Conservation (phyloP, 208 protist genomes). For the Trypanosoma caninum region DNA sequence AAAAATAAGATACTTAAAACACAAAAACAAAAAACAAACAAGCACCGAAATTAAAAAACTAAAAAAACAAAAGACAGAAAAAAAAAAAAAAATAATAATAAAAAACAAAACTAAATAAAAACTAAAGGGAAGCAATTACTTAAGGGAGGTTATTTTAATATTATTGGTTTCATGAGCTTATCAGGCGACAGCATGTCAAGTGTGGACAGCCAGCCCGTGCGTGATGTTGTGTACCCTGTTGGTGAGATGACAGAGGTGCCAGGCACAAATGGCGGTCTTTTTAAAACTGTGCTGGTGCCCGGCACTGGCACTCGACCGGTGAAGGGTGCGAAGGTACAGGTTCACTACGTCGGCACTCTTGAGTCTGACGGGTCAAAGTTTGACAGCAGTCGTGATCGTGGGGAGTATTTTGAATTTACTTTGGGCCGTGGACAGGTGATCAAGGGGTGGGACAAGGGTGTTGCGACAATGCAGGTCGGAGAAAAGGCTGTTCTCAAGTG, state of each 20-base stretch:
- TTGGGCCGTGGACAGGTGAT: constrained; percentile 89
- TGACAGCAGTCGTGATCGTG: constrained; percentile 86
- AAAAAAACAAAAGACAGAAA: too few relatives aligned
- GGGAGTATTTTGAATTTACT: constrained; percentile 81
- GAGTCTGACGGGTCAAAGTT: constrained; percentile 79
- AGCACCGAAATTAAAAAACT: too few relatives aligned
- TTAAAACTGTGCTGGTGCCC: constrained; percentile 81
- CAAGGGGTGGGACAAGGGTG: constrained; percentile 90
- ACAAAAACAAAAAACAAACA: too few relatives aligned
- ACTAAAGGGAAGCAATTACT: too few relatives aligned
- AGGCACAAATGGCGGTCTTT: constrained; percentile 57
- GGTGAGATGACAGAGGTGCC: constrained; percentile 71
- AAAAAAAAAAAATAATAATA: too few relatives aligned
- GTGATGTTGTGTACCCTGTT: constrained; percentile 72
- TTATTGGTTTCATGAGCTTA: constrained; percentile 12
- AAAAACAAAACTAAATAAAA: too few relatives aligned
- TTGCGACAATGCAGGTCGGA: constrained; percentile 87
- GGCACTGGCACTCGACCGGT: constrained; percentile 62
- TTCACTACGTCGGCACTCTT: constrained; percentile 90
- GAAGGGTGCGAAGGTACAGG: constrained; percentile 79
- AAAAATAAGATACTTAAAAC: not conserved
- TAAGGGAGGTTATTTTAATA: too few relatives aligned
- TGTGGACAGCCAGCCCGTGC: constrained; percentile 60
- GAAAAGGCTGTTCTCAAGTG: constrained; percentile 80
- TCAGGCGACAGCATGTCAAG: constrained; percentile 27